Percentiles rank a stretch among this genome's conserved stretches.
phyloP scores from a whole-genome alignment of 441 rosid genomes.

The Gossypium lobatum region DNA sequence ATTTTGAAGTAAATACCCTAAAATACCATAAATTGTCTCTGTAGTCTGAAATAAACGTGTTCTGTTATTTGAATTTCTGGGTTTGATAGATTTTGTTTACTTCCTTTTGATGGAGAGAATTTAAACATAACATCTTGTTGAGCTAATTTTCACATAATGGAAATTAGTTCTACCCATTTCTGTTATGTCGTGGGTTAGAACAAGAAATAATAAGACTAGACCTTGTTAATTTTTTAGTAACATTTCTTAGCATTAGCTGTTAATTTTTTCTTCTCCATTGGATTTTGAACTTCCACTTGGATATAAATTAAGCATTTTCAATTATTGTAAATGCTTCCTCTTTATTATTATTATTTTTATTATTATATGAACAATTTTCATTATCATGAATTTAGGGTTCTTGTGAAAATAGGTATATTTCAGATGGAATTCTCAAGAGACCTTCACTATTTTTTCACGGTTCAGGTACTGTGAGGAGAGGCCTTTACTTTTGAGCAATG shows the following conservation, averaged over 20 bases:
- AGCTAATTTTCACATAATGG: not conserved
- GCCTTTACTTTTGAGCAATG: conserved; percentile 81
- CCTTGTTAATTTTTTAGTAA: not conserved
- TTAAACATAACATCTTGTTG: not conserved
- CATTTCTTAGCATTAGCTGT: not conserved
- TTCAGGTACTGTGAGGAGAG: conserved; percentile 97
- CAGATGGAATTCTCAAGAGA: conserved; percentile 5
- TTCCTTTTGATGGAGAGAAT: not conserved
- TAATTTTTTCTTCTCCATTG: not conserved
- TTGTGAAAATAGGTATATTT: not conserved
- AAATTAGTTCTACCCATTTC: not conserved
- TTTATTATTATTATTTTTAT: too few relatives aligned
- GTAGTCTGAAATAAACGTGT: not conserved
- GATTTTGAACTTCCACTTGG: not conserved
- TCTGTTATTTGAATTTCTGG: not conserved
- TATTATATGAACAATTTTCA: not conserved
- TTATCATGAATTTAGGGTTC: not conserved
- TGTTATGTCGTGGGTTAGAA: not conserved
- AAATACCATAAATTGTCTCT: not conserved
- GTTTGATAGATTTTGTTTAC: conserved; percentile 1
- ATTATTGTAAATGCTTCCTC: not conserved
- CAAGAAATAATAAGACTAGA: not conserved
- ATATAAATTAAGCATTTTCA: not conserved
- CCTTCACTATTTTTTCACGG: conserved; percentile 5
- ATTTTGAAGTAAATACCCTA: not conserved